phyloP scores from a whole-genome alignment of 441 rosid genomes.

The Croton laevigatus region DNA sequence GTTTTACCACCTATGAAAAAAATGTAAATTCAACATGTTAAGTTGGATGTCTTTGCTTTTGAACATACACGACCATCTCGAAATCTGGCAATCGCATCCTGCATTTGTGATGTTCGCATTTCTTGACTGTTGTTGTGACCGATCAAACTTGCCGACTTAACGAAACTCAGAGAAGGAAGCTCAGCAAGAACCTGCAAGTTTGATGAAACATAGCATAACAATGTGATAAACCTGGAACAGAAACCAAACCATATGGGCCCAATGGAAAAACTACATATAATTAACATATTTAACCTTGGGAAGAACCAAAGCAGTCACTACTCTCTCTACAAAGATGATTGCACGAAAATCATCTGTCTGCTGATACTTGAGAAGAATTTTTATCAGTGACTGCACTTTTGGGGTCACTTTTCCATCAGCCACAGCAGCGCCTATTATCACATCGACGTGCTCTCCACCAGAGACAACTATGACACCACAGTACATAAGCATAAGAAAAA shows the following conservation, averaged over 20 bases:
- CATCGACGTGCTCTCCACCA: conserved; percentile 99
- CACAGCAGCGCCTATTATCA: conserved; percentile 93
- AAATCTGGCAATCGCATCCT: conserved; percentile 88
- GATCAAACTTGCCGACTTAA: conserved; percentile 89
- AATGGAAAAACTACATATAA: conserved; percentile 3
- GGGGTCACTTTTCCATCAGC: conserved; percentile 99
- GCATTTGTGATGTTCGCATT: conserved; percentile 95
- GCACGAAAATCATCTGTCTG: conserved; percentile 97
- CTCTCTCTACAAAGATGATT: conserved; percentile 97
- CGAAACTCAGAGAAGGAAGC: conserved; percentile 90
- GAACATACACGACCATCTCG: conserved; percentile 92
- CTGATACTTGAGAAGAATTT: conserved; percentile 85
- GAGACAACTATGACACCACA: conserved; percentile 73
- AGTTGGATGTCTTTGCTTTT: conserved; percentile 7
- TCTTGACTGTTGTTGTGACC: conserved; percentile 99
- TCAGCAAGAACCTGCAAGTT: conserved; percentile 75
- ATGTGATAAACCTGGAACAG: conserved; percentile 14
- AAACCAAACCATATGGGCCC: not conserved
- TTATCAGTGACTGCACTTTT: conserved; percentile 88
- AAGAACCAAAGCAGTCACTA: conserved; percentile 97
- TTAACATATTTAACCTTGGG: conserved; percentile 67
- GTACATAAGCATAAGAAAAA: conserved; percentile 16
- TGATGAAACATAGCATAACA: conserved; percentile 12
- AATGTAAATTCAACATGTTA: conserved; percentile 15
- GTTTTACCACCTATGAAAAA: conserved; percentile 20